phyloP scores from a whole-genome alignment of 2,329 filamentous ascomycete species.

The Periglandula ipomoeae region DNA sequence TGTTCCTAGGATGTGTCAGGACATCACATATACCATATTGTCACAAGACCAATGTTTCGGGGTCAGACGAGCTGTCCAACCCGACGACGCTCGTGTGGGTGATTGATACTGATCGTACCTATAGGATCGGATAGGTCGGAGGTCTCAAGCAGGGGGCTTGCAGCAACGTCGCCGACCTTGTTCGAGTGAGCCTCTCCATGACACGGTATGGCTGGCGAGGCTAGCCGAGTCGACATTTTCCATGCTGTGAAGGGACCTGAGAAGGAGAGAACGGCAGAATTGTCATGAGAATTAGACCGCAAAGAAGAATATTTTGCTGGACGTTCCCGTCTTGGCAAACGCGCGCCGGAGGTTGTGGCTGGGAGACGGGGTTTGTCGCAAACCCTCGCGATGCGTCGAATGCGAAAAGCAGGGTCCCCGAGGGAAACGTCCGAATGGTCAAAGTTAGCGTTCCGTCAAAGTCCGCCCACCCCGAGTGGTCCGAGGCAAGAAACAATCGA shows the following conservation, averaged over 20 bases:
- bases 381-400: background rate
- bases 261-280: background rate
- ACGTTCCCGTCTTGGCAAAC: background rate
- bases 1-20: constrained; percentile 5
- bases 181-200: constrained; percentile 19
- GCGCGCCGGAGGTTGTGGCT: background rate
- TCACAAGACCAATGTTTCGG: background rate
- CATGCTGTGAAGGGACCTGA: constrained; percentile 19
- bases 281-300: background rate
- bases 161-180: constrained; percentile 16
- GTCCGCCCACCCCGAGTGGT: background rate
- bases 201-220: constrained; percentile 17
- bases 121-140: constrained; percentile 20
- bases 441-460: background rate
- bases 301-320: background rate
- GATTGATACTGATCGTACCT: constrained; percentile 16
- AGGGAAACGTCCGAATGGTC: background rate
- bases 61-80: background rate
- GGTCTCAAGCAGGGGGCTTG: constrained; percentile 16
- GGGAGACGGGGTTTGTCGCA: background rate
- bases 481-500: background rate
- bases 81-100: background rate
- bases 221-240: constrained; percentile 24
- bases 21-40: background rate
- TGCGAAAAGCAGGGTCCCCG: background rate